Conservation (phyloP, 2,329 filamentous ascomycete genomes). For the Didymella lethalis region DNA sequence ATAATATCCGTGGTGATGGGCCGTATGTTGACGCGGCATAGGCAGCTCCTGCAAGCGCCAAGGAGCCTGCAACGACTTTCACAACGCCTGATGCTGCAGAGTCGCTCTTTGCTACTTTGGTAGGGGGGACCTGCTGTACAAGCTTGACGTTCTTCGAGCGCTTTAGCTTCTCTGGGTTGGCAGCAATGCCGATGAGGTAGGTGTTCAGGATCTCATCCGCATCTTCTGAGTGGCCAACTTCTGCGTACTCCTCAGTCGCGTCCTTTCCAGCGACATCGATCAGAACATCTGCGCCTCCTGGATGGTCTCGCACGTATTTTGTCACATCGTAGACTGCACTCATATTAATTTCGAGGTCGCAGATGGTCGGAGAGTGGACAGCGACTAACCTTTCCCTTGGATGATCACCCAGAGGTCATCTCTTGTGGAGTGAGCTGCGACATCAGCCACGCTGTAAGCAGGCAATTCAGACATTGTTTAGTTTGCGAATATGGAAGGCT, state of each 20-base stretch:
- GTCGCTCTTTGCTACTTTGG: constrained; percentile 3
- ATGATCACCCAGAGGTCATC: constrained; percentile 64
- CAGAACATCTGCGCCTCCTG: constrained; percentile 54
- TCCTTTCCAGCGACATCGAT: constrained; percentile 54
- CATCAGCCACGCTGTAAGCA: constrained; percentile 47
- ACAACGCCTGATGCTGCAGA: constrained; percentile 17
- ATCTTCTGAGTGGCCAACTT: constrained; percentile 57
- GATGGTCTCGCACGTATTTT: constrained; percentile 66
- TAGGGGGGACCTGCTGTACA: constrained; percentile 45
- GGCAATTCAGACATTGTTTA: constrained; percentile 27
- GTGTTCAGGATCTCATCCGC: constrained; percentile 53
- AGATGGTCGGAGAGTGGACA: neutral
- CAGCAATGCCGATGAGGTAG: constrained; percentile 42
- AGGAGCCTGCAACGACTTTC: constrained; percentile 20
- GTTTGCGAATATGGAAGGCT: neutral
- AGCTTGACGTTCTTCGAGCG: constrained; percentile 46
- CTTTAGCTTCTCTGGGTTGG: constrained; percentile 23
- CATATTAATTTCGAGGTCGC: neutral
- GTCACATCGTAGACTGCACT: constrained; percentile 65
- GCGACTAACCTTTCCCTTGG: constrained; percentile 52
- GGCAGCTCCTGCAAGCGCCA: constrained; percentile 22
- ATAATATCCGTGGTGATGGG: constrained; percentile 16
- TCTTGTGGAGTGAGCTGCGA: constrained; percentile 59
- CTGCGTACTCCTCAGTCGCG: constrained; percentile 54
- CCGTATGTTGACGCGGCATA: constrained; percentile 25